Percentiles rank a stretch among this genome's conserved stretches.
Conservation (phyloP, 768 basidiomycete genomes). For the Amanita exitialis region DNA sequence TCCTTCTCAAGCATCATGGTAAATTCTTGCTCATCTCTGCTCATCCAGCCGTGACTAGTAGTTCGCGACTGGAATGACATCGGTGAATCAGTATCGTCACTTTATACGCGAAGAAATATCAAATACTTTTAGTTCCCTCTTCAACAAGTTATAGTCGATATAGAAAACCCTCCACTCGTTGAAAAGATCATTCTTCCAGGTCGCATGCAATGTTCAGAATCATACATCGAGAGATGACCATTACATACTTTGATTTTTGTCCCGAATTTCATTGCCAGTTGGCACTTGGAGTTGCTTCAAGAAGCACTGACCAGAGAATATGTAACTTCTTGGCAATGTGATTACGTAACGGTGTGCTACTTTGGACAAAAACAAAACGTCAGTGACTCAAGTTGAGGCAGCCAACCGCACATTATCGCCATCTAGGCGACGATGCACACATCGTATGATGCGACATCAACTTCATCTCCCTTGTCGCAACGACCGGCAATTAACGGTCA, state of each 20-base stretch:
- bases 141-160: conserved; percentile 81
- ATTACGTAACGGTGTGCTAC: conserved; percentile 1
- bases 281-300: not conserved
- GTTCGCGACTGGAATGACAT: conserved; percentile 24
- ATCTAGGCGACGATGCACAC: conserved; percentile 15
- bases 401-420: not conserved
- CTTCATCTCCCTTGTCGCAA: conserved; percentile 15
- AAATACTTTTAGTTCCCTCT: conserved; percentile 78
- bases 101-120: conserved; percentile 4
- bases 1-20: conserved; percentile 70
- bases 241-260: conserved; percentile 44
- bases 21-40: conserved; percentile 76
- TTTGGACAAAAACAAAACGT: not conserved
- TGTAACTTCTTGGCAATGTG: not conserved
- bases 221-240: not conserved
- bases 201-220: not conserved
- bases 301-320: not conserved
- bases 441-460: conserved; percentile 24
- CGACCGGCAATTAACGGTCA: conserved; percentile 20
- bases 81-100: not conserved
- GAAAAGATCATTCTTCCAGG: conserved; percentile 65
- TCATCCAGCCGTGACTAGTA: conserved; percentile 54
- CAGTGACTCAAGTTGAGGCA: not conserved
- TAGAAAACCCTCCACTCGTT: conserved; percentile 88
- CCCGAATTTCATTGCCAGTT: conserved; percentile 66